These are phyloP conservation scores for Onygena corvina DNA, from an alignment of 2,329 filamentous ascomycete genomes.

Conservation along the genomic window DNA sequence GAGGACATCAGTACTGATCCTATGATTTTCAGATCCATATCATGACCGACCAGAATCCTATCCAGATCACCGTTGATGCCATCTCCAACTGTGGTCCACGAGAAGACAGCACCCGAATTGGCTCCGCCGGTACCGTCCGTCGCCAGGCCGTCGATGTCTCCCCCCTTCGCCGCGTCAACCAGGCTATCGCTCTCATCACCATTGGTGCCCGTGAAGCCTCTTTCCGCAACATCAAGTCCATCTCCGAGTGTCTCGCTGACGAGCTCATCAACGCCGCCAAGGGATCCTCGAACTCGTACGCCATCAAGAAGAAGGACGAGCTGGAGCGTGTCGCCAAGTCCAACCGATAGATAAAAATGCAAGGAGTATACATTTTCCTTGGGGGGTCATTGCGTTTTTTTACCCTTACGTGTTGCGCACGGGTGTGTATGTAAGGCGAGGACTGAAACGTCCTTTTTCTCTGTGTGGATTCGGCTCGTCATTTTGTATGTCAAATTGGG, in stretches of 20 bases:
- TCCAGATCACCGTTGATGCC: slow-evolving; percentile 98
- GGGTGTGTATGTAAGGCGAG: slow-evolving; percentile 20
- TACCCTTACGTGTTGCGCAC: slow-evolving; percentile 9
- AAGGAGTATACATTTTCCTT: slow-evolving; percentile 25
- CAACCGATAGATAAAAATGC: slow-evolving; percentile 77
- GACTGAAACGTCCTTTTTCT: slow-evolving; percentile 20
- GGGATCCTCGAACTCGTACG: slow-evolving; percentile 99
- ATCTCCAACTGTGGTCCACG: slow-evolving; percentile 99
- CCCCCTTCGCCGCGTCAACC: slow-evolving; percentile 98
- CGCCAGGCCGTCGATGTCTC: slow-evolving; percentile 99
- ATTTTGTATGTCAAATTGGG: slow-evolving; percentile 7
- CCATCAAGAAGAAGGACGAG: slow-evolving; percentile 99
- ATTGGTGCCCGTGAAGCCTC: slow-evolving; percentile 96
- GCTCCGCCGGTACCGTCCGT: slow-evolving; percentile 98
- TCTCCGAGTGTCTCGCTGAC: slow-evolving; percentile 98
- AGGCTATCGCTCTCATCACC: slow-evolving; percentile 97
- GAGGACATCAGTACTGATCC: slow-evolving; percentile 11
- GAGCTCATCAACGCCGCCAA: slow-evolving; percentile 99
- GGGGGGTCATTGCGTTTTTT: slow-evolving; percentile 6
- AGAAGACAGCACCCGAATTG: slow-evolving; percentile 99
- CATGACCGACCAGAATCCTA: slow-evolving; percentile 99
- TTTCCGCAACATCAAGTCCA: slow-evolving; percentile 99
- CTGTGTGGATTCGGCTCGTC: slow-evolving; percentile 19
- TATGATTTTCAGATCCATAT: slow-evolving; percentile 69
- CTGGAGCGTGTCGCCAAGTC: slow-evolving; percentile 99